phyloP scores from a whole-genome alignment of 805 yeast species.

The Kazachstania viticola region DNA sequence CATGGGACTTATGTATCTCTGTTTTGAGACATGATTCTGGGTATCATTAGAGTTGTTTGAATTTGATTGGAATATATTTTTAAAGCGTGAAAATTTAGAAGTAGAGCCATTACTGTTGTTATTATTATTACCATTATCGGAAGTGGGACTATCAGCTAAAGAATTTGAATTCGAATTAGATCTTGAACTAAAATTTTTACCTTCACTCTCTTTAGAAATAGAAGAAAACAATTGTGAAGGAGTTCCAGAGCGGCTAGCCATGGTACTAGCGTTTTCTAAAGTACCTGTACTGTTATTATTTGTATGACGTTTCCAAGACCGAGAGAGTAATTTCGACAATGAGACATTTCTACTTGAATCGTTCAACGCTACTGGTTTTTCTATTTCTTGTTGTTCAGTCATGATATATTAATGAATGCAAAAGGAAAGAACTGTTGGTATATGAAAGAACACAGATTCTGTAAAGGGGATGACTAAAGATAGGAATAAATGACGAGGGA shows the following conservation, averaged over 20 bases:
- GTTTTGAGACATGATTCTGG: slow-evolving; percentile 1
- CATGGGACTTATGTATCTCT: slow-evolving; percentile 3
- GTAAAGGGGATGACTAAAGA: too few relatives aligned
- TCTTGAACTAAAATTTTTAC: too few relatives aligned
- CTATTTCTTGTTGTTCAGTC: slow-evolving; percentile 3
- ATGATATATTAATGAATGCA: too few relatives aligned
- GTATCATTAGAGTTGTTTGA: neutral
- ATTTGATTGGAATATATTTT: slow-evolving; percentile 9
- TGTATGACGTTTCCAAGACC: slow-evolving; percentile 9
- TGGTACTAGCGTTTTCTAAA: too few relatives aligned
- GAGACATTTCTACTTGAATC: slow-evolving; percentile 18
- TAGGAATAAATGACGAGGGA: too few relatives aligned
- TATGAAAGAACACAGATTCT: too few relatives aligned
- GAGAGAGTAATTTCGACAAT: slow-evolving; percentile 14
- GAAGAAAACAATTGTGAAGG: too few relatives aligned
- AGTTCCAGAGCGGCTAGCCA: too few relatives aligned
- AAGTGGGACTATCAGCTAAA: neutral
- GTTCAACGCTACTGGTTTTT: slow-evolving; percentile 6
- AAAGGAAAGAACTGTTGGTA: too few relatives aligned
- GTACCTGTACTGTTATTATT: too few relatives aligned
- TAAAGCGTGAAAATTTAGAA: slow-evolving; percentile 14
- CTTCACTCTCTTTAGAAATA: too few relatives aligned
- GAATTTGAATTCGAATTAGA: too few relatives aligned
- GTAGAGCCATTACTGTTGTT: slow-evolving; percentile 3
- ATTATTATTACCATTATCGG: neutral